Base-by-base conservation (phyloP, 2,329 filamentous ascomycete genomes). In the Pseudopyricularia javanii region DNA sequence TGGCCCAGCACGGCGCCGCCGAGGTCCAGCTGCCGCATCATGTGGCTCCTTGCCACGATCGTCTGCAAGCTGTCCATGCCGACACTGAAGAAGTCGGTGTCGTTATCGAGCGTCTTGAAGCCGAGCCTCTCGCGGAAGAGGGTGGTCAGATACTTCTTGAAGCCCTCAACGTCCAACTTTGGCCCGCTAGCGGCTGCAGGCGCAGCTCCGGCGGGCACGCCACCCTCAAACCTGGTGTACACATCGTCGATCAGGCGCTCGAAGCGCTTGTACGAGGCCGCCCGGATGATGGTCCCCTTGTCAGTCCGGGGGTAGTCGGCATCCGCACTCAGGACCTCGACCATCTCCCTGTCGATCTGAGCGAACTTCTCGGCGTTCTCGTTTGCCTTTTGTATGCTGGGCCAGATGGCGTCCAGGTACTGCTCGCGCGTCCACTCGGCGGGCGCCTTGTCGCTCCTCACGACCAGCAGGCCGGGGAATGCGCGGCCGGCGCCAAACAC, bases 1-100 rank as follows among this genome's bases (percentile, higher is more conserved):
- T 77, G 73, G 0, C 72, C 70, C 0, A 83, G 61, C 9, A 66
- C 62, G 14, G 70, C 64, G 0, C 72, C 71, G 1, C 70, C 68
- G 1, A 79, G 58, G 26, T 79, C 70, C 2, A 84, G 60, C 1
- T 73, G 67, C 12, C 72, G 71, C 52, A 77, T 64, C 28, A 85
- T 74, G 1, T 68, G 63, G 15, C 70, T 69, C 56, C 80, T 72
- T 54, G 80, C 72, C 51, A 74, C 72, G 28, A 81, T 79, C 1
- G 78, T 74, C 56, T 80, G 76, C 26, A 84, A 62, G 47, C 74
- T 79, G 60, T 84, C 81, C 2, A 83, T 66, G 0, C 80, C 80
- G 0, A 71, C 64, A 0, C 70, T 64, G 59, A 83, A 85, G 59
- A 85, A 78, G 59, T 85, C 81, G 1, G 73, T 70, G 17, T 74